Percentiles rank a stretch among this genome's conserved stretches.
These are phyloP conservation scores for Eucalyptus regnans DNA, from an alignment of 345 rosid species.

Conservation along the genomic window DNA sequence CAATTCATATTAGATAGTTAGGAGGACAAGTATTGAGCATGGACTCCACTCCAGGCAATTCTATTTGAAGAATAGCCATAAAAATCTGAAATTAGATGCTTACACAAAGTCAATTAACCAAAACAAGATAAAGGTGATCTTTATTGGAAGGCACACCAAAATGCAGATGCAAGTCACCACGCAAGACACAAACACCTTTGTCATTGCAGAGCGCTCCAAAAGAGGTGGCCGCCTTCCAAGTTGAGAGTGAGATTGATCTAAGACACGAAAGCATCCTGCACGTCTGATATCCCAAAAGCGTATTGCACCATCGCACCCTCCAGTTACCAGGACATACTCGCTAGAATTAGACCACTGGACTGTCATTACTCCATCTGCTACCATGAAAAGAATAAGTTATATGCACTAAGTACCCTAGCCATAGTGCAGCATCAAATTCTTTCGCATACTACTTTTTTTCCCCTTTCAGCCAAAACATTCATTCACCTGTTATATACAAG, in stretches of 20 bases:
- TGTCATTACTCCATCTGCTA: slow-evolving; percentile 83
- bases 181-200: slow-evolving; percentile 27
- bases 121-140: not conserved
- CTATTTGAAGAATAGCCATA: not conserved
- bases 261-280: slow-evolving; percentile 83
- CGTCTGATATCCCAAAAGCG: slow-evolving; percentile 96
- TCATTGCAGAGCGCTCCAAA: slow-evolving; percentile 22
- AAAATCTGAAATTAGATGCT: not conserved
- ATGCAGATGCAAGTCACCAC: not conserved
- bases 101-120: not conserved
- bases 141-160: not conserved
- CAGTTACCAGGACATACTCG: slow-evolving; percentile 89
- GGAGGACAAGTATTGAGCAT: not conserved
- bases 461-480: not conserved
- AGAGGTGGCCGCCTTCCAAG: slow-evolving; percentile 76
- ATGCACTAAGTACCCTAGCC: not conserved
- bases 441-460: not conserved
- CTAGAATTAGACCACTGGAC: slow-evolving; percentile 94
- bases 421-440: not conserved
- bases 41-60: not conserved
- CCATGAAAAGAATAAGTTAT: slow-evolving; percentile 4
- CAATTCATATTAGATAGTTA: not conserved
- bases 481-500: not conserved
- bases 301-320: slow-evolving; percentile 97
- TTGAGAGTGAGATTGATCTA: slow-evolving; percentile 80